Base-by-base conservation (phyloP, 2,329 filamentous ascomycete genomes). In the Cladosporium sp. region DNA sequence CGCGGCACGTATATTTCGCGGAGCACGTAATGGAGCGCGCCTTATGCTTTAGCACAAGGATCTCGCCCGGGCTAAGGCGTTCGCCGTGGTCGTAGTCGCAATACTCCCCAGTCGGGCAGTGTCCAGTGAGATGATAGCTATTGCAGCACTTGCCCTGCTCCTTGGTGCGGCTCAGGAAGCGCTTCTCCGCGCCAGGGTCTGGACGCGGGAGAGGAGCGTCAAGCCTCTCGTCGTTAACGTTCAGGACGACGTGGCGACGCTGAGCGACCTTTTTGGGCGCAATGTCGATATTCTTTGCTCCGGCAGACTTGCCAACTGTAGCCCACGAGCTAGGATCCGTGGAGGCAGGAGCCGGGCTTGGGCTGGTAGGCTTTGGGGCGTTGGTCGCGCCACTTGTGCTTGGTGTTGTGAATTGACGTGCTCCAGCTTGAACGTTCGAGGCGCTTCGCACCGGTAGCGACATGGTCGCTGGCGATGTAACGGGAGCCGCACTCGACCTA, bases 81-180 rank as follows among this genome's bases (percentile, higher is more conserved):
- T 69, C 66, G 32, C 68, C 68, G 52, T 75, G 72, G 43, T 65
- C 58, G 52, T 72, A 74, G 30, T 64, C 61, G 55, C 72, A 75
- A 47, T 69, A 68, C 9, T 64, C 60, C 7, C 67, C 69, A n/a
- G 67, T 62, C 5, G 58, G 52, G 49, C 72, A 75, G 25, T 67
- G 58, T 2, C 68, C 69, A 4, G 48, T 52, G 12, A 71, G 57
- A 47, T 70, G 65, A 39, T 62, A 66, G 36, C 60, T 60, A 55
- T 71, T 71, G 59, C 69, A 70, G 38, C 60, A 58, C 30, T 71
- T 70, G 18, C 59, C 57, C 5, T 57, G 51, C 22, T 52, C 50
- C 22, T 63, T 57, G 13, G 63, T 57, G 25, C 58, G 61, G 7
- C 63, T 57, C 19, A 53, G 52, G 43, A 66, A 63, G 22, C 60